These are phyloP conservation scores for Evernia prunastri DNA, from an alignment of 495 filamentous ascomycete species.

Conservation along the genomic window DNA sequence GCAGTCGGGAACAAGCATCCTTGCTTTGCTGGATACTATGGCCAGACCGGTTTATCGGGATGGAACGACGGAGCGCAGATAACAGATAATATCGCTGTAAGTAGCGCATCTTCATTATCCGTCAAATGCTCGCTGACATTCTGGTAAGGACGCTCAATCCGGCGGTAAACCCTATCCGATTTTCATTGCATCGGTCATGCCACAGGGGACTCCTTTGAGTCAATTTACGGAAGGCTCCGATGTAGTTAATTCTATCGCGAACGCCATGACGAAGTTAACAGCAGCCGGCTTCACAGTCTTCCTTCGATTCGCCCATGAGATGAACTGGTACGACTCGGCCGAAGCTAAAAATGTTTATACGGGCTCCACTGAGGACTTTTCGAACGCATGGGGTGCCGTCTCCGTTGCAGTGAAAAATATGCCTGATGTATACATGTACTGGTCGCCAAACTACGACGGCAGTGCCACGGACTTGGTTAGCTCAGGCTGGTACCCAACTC, in stretches of 20 bases:
- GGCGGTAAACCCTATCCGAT: constrained; percentile 19
- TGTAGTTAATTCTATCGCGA: constrained; percentile 16
- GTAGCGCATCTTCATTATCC: too few species aligned
- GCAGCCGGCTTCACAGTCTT: constrained; percentile 21
- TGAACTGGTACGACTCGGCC: constrained; percentile 24
- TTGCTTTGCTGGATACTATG: constrained; percentile 23
- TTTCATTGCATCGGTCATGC: constrained; percentile 25
- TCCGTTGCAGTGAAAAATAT: constrained; percentile 19
- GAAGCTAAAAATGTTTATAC: constrained; percentile 5
- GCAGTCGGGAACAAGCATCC: constrained; percentile 9
- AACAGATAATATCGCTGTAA: constrained; percentile 4
- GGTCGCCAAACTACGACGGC: constrained; percentile 17
- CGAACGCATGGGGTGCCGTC: constrained; percentile 19
- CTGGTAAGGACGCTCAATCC: constrained; percentile 5
- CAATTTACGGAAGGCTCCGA: constrained; percentile 14
- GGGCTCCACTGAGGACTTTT: constrained; percentile 13
- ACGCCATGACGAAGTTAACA: constrained; percentile 17
- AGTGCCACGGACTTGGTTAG: background rate
- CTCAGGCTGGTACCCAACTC: constrained; percentile 13
- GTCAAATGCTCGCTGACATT: too few species aligned
- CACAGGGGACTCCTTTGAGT: constrained; percentile 12
- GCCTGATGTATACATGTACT: constrained; percentile 21
- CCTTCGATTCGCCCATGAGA: constrained; percentile 26
- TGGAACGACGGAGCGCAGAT: constrained; percentile 20
- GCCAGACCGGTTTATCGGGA: constrained; percentile 18